A percentile compares a stretch with the other conserved stretches of the same genome.
Evolutionary conservation across 768 basidiomycete genomes (phyloP).

Genomic region (Heimioporus sp.): DNA sequence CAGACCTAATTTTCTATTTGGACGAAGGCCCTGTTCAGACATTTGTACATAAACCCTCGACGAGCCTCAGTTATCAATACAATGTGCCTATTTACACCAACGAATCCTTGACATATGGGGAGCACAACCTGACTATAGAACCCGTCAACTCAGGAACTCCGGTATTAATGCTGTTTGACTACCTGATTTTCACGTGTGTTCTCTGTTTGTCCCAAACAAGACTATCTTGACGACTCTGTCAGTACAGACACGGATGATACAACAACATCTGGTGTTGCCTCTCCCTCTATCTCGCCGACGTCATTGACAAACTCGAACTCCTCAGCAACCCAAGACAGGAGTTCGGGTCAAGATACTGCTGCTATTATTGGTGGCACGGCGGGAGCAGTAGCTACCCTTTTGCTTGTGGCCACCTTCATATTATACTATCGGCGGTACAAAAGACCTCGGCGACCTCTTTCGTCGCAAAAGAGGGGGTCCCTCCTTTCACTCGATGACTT

Average conservation of each 20-base stretch:
- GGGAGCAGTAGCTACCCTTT: conserved; percentile 1
- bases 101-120: neutral
- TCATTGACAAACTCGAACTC: neutral
- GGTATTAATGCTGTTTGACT: conserved; percentile 16
- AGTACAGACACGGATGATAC: neutral
- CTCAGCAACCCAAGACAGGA: neutral
- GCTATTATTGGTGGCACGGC: conserved; percentile 8
- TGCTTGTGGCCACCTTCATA: neutral
- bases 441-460: neutral
- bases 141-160: neutral
- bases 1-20: conserved; percentile 5
- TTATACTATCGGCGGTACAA: conserved; percentile 3
- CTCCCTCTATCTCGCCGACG: neutral
- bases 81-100: conserved; percentile 15
- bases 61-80: conserved; percentile 6
- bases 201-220: neutral
- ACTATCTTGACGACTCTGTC: neutral
- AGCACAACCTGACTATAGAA: conserved; percentile 9
- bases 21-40: neutral
- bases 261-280: neutral
- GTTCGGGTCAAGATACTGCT: neutral
- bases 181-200: conserved; percentile 17
- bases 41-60: conserved; percentile 1
- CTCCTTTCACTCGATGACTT: neutral
- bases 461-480: neutral